Base-by-base conservation (phyloP, 106 monocot species). In the Acanthochlamys bracteata region DNA sequence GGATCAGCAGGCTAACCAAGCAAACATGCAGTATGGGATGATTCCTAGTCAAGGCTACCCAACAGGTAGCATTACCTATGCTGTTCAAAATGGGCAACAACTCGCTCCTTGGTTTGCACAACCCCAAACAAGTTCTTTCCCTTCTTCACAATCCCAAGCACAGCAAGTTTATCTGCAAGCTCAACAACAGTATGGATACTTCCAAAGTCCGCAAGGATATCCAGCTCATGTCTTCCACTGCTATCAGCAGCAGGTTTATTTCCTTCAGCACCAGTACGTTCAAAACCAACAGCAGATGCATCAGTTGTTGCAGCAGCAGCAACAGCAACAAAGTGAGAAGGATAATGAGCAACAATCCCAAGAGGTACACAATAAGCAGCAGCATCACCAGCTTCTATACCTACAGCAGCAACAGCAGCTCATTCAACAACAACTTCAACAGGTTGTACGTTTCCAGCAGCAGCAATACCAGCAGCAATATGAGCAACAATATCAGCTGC, bases 201-300 rank as follows among this genome's bases (percentile, higher is more conserved):
- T 61, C 65, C 78, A 73, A 71, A 71, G 25, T 68, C 19, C 24
- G 24, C 89, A 81, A 69, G 81, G 54, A 61, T 75, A 66, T 71
- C 47, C 73, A 15, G 58, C 74, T 54, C 78, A 84, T 13, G 66
- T 79, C 24, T 79, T 80, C 84, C 84, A 82, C 42, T 84, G 82
- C 41, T 84, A 92, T 77, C 86, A 92, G 60, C 81, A 86, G 25
- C 82, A 79, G 57, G 47, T 79, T 63, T 80, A 83, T 57, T 69
- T 77, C 61, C 58, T 79, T 45, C 86, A 87, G 65, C 64, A 78
- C 56, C 77, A 74, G 59, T 72, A 75, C 23, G 71, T 74, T 24
- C 73, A 72, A 26, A 55, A 71, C 52, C 75, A 75, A 22, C 78
- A 78, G 23, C 73, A 72, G 43, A 46, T 55, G 45, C 77, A 73